Evolutionary conservation across 164 flowering plant species (phyloP).

Genomic region (Warburgia ugandensis): DNA sequence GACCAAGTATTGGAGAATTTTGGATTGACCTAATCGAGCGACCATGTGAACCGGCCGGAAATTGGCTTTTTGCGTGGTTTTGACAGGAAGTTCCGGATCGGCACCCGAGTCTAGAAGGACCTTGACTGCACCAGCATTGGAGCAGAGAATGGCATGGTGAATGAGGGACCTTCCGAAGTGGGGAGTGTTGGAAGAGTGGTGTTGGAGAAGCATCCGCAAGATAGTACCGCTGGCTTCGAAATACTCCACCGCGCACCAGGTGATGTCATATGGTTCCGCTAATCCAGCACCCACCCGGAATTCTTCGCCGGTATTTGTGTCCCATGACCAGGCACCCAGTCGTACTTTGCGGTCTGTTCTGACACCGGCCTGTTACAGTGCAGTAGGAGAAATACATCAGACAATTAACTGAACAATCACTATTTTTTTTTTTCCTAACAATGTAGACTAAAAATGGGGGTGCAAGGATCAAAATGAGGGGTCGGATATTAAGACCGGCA

Average conservation of each 20-base stretch:
- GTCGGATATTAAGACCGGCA: too few species aligned
- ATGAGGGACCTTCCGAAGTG: conserved; percentile 58
- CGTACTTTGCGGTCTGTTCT: conserved; percentile 43
- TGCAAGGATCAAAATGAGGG: too few species aligned
- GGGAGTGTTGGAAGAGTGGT: conserved; percentile 32
- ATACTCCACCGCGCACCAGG: conserved; percentile 81
- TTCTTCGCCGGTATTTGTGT: conserved; percentile 51
- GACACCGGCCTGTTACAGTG: conserved; percentile 35
- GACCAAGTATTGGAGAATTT: conserved; percentile 33
- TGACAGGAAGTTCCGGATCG: conserved; percentile 37
- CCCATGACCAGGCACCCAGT: conserved; percentile 83
- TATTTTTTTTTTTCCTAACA: too few species aligned
- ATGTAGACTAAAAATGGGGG: too few species aligned
- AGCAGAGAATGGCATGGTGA: conserved; percentile 69
- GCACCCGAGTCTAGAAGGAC: conserved; percentile 44
- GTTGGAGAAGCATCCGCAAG: conserved; percentile 50
- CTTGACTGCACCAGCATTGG: conserved; percentile 42
- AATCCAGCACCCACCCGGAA: conserved; percentile 70
- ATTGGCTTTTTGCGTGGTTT: conserved; percentile 29
- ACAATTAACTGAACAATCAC: too few species aligned
- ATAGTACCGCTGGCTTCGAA: conserved; percentile 56
- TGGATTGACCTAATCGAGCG: conserved; percentile 42
- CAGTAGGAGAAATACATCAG: too few species aligned
- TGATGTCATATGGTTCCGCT: conserved; percentile 49
- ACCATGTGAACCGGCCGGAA: conserved; percentile 60